Conservation (phyloP, 345 rosid genomes). For the Camelina sativa region DNA sequence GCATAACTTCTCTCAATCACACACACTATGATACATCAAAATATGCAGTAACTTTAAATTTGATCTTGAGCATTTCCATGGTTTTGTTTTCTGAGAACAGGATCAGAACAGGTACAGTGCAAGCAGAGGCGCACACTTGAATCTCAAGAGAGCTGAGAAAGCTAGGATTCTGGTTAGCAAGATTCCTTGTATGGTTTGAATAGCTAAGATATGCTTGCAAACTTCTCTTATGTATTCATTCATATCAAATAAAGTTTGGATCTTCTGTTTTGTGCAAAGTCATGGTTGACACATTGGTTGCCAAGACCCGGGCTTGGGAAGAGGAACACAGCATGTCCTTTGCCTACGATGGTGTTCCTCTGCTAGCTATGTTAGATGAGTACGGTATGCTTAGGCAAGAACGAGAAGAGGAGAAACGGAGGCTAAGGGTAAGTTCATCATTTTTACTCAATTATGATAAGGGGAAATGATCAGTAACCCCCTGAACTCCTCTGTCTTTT, state of each 20-base stretch:
- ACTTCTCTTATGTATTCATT: neutral
- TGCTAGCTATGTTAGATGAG: constrained; percentile 96
- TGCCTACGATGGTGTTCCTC: constrained; percentile 93
- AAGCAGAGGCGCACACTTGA: constrained; percentile 96
- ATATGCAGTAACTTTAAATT: neutral
- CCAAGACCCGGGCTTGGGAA: constrained; percentile 92
- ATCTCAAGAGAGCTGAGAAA: constrained; percentile 99
- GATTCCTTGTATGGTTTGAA: constrained; percentile 75
- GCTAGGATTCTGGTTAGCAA: constrained; percentile 91
- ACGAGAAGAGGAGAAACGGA: constrained; percentile 94
- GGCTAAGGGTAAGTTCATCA: constrained; percentile 63
- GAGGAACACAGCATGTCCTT: constrained; percentile 75
- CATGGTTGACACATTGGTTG: constrained; percentile 85
- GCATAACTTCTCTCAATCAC: neutral
- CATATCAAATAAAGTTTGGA: constrained; percentile 16
- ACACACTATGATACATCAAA: constrained; percentile 12
- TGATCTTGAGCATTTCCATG: constrained; percentile 15
- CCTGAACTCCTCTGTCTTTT: neutral
- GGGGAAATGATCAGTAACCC: neutral
- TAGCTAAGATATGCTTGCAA: neutral
- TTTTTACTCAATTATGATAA: neutral
- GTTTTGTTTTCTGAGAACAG: constrained; percentile 52
- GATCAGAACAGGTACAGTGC: constrained; percentile 97
- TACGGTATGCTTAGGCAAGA: constrained; percentile 98
- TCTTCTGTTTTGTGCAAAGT: constrained; percentile 48